Conservation (phyloP, 139 green algal species). For the Tetradesmus lagerheimii region DNA sequence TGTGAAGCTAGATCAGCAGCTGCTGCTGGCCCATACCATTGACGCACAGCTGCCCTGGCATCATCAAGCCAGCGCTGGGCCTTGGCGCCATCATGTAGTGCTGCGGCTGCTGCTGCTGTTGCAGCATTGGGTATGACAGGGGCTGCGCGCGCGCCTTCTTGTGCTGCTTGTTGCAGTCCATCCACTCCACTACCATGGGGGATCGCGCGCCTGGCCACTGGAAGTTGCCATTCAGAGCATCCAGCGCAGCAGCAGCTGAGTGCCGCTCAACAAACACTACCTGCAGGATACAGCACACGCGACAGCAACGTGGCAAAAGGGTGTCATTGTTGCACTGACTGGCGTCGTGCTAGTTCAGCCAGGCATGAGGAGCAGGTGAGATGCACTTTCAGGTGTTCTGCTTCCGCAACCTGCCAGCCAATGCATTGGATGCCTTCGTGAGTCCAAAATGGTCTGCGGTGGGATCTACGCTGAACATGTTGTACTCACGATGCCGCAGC, state of each 20-base stretch:
- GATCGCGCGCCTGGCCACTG: slow-evolving; percentile 24
- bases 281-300: not conserved
- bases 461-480: too few relatives aligned
- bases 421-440: too few relatives aligned
- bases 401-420: too few relatives aligned
- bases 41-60: slow-evolving; percentile 2
- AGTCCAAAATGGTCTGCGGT: too few relatives aligned
- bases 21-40: not conserved
- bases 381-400: too few relatives aligned
- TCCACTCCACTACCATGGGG: slow-evolving; percentile 38
- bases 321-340: too few relatives aligned
- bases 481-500: not conserved
- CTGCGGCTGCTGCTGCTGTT: slow-evolving; percentile 9
- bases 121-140: not conserved
- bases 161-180: slow-evolving; percentile 39
- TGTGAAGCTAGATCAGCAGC: not conserved
- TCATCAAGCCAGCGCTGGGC: not conserved
- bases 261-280: slow-evolving; percentile 6
- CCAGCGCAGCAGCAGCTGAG: slow-evolving; percentile 2
- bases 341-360: too few relatives aligned
- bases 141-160: slow-evolving; percentile 38
- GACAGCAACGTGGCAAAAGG: not conserved
- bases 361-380: too few relatives aligned
- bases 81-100: not conserved
- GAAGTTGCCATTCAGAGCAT: slow-evolving; percentile 10